phyloP scores from a whole-genome alignment of 208 protist species.

The Porcisia deanei region DNA sequence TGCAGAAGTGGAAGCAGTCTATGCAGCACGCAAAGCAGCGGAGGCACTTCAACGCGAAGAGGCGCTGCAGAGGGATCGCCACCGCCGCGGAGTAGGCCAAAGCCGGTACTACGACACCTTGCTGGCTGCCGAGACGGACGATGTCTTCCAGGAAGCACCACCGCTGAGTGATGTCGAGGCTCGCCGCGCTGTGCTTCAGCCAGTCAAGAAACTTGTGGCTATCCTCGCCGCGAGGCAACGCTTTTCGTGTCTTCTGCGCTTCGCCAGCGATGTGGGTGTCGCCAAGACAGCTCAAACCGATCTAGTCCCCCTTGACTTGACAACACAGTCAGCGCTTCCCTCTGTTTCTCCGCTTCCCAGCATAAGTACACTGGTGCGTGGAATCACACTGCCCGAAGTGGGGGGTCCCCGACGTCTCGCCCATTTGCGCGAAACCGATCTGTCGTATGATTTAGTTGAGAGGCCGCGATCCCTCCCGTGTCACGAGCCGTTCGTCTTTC shows the following conservation, averaged over 20 bases:
- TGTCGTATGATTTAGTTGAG: conserved; percentile 6
- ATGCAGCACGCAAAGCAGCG: background rate
- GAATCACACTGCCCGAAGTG: conserved; percentile 15
- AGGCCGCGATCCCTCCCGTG: conserved; percentile 6
- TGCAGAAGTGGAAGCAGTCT: conserved; percentile 11
- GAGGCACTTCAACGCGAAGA: background rate
- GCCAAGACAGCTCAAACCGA: background rate
- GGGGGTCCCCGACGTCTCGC: background rate
- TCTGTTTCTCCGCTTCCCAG: background rate
- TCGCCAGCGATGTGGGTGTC: background rate
- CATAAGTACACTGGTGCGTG: conserved; percentile 17
- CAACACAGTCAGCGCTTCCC: background rate
- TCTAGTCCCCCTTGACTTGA: background rate
- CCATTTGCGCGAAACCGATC: background rate
- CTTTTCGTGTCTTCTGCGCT: conserved; percentile 16
- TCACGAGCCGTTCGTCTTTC: conserved; percentile 29
- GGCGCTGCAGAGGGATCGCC: conserved; percentile 7
- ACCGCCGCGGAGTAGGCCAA: conserved; percentile 3
- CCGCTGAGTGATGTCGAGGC: conserved; percentile 36
- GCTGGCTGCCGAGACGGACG: background rate
- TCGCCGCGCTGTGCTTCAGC: conserved; percentile 17
- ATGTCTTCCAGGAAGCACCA: conserved; percentile 2
- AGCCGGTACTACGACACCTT: conserved; percentile 18
- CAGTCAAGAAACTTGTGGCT: conserved; percentile 33
- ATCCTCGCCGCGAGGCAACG: conserved; percentile 35